phyloP scores from a whole-genome alignment of 352 stramenopile genomes.

The Phytophthora europaea region DNA sequence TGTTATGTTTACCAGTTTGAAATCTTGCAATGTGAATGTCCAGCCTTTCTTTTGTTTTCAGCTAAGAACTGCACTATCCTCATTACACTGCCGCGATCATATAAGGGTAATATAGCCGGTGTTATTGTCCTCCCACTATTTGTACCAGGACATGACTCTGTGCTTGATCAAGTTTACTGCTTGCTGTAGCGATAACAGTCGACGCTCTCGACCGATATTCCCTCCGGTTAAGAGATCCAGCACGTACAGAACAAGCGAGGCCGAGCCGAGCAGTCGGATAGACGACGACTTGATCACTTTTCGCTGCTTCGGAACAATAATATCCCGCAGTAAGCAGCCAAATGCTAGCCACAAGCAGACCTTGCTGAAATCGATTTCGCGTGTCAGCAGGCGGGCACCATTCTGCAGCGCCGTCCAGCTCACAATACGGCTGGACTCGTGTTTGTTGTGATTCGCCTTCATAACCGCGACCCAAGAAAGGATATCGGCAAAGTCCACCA shows the following conservation, averaged over 20 bases:
- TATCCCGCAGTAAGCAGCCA: constrained; percentile 44
- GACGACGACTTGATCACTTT: constrained; percentile 49
- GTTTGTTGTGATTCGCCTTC: constrained; percentile 66
- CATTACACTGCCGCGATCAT: no score
- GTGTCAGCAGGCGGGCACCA: constrained; percentile 20
- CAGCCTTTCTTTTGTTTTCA: no score
- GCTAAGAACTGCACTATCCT: no score
- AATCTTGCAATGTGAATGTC: no score
- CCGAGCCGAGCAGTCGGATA: constrained; percentile 31
- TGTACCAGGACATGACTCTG: not conserved
- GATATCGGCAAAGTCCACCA: constrained; percentile 83
- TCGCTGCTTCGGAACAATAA: constrained; percentile 44
- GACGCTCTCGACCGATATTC: constrained; percentile 9
- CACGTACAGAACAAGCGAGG: constrained; percentile 43
- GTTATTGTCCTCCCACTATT: not conserved
- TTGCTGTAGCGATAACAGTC: constrained; percentile 11
- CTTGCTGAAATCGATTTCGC: constrained; percentile 25
- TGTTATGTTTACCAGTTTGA: no score
- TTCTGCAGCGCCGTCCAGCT: constrained; percentile 30
- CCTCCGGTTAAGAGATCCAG: constrained; percentile 28
- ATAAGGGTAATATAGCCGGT: no score
- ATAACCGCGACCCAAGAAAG: constrained; percentile 81
- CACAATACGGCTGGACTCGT: constrained; percentile 23
- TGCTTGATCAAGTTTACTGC: constrained; percentile 15
- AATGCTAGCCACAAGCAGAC: constrained; percentile 45